Percentiles rank a stretch among this genome's conserved stretches.
Evolutionary conservation across 2,329 filamentous ascomycete genomes (phyloP).

Genomic region (Aspergillus udagawae): DNA sequence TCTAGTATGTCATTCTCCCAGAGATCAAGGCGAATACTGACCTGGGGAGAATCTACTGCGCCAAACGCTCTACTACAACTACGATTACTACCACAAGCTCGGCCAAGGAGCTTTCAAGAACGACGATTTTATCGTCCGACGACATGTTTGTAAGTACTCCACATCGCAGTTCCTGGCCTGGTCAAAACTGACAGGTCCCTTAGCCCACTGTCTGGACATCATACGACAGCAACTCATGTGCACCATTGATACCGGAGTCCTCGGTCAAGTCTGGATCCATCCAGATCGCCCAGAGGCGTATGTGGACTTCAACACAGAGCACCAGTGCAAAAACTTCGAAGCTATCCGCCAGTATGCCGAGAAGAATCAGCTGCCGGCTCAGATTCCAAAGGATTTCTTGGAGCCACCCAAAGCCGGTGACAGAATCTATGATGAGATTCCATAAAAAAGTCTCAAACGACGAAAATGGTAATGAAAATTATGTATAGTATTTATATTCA

Average conservation of each 20-base stretch:
- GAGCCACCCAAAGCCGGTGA: slow-evolving; percentile 29
- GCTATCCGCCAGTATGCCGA: slow-evolving; percentile 53
- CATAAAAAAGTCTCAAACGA: slow-evolving; percentile 6
- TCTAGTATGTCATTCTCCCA: not conserved
- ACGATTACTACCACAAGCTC: slow-evolving; percentile 51
- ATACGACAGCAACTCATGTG: slow-evolving; percentile 63
- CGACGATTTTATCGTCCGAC: slow-evolving; percentile 50
- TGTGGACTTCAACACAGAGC: slow-evolving; percentile 60
- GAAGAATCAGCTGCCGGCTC: slow-evolving; percentile 46
- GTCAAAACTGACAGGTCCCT: not conserved
- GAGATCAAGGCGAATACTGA: not conserved
- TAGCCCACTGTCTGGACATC: slow-evolving; percentile 59
- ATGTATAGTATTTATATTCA: not conserved
- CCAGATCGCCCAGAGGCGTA: slow-evolving; percentile 48
- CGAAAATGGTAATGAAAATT: no score
- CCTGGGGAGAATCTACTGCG: slow-evolving; percentile 53
- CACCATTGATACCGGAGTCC: slow-evolving; percentile 55
- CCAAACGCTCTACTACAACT: slow-evolving; percentile 57
- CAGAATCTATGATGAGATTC: slow-evolving; percentile 20
- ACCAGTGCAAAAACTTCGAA: slow-evolving; percentile 57
- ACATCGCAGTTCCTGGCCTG: not conserved
- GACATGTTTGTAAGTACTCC: slow-evolving; percentile 53
- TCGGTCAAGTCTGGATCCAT: slow-evolving; percentile 58
- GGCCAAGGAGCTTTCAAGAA: slow-evolving; percentile 55
- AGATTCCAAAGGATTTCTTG: slow-evolving; percentile 42